Conservation (phyloP, 1,139 yeast species). For the Sugiyamaella pinicola region DNA sequence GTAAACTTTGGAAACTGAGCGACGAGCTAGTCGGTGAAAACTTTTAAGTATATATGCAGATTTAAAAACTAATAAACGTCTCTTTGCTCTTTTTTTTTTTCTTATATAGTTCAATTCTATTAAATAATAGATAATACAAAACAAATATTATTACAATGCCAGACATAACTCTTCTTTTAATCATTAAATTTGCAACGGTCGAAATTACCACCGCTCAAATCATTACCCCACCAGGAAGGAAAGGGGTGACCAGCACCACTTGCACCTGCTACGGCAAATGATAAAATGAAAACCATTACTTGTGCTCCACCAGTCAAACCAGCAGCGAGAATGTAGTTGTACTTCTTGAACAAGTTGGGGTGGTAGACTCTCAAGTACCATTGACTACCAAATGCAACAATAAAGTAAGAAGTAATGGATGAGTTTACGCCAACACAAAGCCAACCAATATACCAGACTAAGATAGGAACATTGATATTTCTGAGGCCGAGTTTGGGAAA, state of each 20-base stretch:
- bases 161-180: slow-evolving; percentile 7
- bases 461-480: slow-evolving; percentile 36
- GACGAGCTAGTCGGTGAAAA: slow-evolving; percentile 21
- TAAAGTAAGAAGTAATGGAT: slow-evolving; percentile 37
- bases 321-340: slow-evolving; percentile 52
- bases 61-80: no score
- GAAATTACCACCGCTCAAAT: slow-evolving; percentile 22
- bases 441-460: slow-evolving; percentile 38
- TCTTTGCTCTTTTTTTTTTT: no score
- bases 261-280: slow-evolving; percentile 33
- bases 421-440: slow-evolving; percentile 41
- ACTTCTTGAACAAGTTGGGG: slow-evolving; percentile 41
- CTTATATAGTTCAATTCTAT: background rate
- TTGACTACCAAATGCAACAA: slow-evolving; percentile 38
- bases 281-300: slow-evolving; percentile 31
- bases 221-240: slow-evolving; percentile 32
- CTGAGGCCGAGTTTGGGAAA: slow-evolving; percentile 37
- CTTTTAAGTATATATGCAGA: no score
- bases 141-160: slow-evolving; percentile 10
- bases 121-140: slow-evolving; percentile 1
- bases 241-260: slow-evolving; percentile 28
- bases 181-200: slow-evolving; percentile 26
- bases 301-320: slow-evolving; percentile 51
- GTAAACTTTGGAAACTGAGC: slow-evolving; percentile 22
- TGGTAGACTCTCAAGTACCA: slow-evolving; percentile 32